Base-by-base conservation (phyloP, 169 alveolate species). In the Cryptosporidium ryanae region DNA sequence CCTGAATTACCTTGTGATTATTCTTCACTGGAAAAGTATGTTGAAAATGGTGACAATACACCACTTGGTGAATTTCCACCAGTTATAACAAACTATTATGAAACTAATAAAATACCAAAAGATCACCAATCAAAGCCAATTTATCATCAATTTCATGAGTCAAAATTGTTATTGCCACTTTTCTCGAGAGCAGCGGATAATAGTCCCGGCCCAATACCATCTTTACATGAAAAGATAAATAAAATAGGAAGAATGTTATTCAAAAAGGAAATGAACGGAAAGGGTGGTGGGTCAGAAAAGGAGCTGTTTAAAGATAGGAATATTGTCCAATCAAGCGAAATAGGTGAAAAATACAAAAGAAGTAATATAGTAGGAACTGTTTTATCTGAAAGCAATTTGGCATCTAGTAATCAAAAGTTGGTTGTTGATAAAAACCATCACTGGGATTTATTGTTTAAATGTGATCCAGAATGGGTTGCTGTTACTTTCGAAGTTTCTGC, bases 41-140 rank as follows among this genome's bases (percentile, higher is more conserved):
- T 76, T 21, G 87, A 76, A 46, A 38, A 21, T 34, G 87, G 87
- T 5, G 87, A 76, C 46, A 57, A 55, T 61, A 76, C 87, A n/a
- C 87, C 87, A 59, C 43, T 55, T 32, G 87, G 87, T 12, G 87
- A 76, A 76, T 76, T 76, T 29, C 87, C 87, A 76, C 71, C 87
- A 34, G 52, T 55, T 12, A 76, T 76, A 18, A 57, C 27, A 17
- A 61, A 76, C 18, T 76, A 59, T 59, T 76, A 76, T 23, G 64
- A 61, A 32, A 76, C 71, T 10, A 76, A 76, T 34, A 76, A 76
- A 23, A 34, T 61, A 46, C 87, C 87, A 57, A n/a, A 32, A 31
- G 87, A 61, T 43, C 64, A 76, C 18, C 70, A 43, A 43, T 76
- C 87, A 21, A 76, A 61, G 13, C 87, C 87, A 38, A 76, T 76